Evolutionary conservation across 2,329 filamentous ascomycete genomes (phyloP).

Genomic region (Emmonsiellopsis sp.): DNA sequence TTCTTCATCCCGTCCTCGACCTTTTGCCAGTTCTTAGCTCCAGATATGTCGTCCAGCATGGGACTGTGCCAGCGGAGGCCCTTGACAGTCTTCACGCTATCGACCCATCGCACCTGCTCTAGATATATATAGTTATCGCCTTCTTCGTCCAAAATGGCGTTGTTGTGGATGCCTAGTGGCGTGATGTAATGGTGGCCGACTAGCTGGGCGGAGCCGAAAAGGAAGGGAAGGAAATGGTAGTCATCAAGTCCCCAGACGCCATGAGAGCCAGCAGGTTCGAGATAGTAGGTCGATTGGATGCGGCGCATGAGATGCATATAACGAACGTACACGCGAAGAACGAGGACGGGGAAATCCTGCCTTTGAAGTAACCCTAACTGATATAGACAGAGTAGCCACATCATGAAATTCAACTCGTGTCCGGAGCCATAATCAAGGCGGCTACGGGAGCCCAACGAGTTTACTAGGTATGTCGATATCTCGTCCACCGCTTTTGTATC

Average conservation of each 20-base stretch:
- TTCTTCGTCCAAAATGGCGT: slow-evolving; percentile 78
- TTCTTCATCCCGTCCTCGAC: slow-evolving; percentile 90
- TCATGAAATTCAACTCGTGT: slow-evolving; percentile 92
- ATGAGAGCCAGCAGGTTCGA: slow-evolving; percentile 92
- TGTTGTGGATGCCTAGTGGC: slow-evolving; percentile 74
- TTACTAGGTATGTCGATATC: slow-evolving; percentile 65
- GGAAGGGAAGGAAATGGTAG: slow-evolving; percentile 92
- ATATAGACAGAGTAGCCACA: slow-evolving; percentile 92
- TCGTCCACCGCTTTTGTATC: slow-evolving; percentile 52
- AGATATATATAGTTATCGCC: slow-evolving; percentile 78
- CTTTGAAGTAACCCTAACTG: slow-evolving; percentile 58
- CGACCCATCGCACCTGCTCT: slow-evolving; percentile 86
- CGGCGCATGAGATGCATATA: slow-evolving; percentile 82
- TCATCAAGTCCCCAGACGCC: slow-evolving; percentile 97
- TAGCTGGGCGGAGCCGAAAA: slow-evolving; percentile 87
- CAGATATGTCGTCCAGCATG: slow-evolving; percentile 96
- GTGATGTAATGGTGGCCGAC: slow-evolving; percentile 74
- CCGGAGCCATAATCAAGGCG: slow-evolving; percentile 96
- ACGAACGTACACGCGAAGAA: slow-evolving; percentile 67
- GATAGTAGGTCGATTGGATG: slow-evolving; percentile 86
- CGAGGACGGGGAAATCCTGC: slow-evolving; percentile 61
- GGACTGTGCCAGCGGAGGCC: slow-evolving; percentile 92
- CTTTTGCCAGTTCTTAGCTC: slow-evolving; percentile 81
- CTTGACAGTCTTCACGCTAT: slow-evolving; percentile 91
- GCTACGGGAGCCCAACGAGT: slow-evolving; percentile 76